These are phyloP conservation scores for Candida nanaspora DNA, from an alignment of 805 yeast genomes.

Conservation along the genomic window DNA sequence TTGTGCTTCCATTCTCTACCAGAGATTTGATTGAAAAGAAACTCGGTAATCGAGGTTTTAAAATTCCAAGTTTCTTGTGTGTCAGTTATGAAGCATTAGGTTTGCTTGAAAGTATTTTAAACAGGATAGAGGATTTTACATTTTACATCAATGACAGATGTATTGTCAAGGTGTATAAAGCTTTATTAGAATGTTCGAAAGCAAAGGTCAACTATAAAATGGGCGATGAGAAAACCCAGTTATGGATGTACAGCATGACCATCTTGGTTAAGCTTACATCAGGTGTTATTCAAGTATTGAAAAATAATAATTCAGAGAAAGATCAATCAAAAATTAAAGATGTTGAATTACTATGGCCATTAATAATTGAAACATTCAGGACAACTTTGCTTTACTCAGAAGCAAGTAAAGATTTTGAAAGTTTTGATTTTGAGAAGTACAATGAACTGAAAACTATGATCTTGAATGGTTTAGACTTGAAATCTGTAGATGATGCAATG, in stretches of 20 bases:
- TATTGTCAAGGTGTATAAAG: constrained; percentile 36
- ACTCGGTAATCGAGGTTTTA: constrained; percentile 29
- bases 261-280: constrained; percentile 30
- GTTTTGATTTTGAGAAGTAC: constrained; percentile 39
- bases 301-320: constrained; percentile 1
- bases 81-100: constrained; percentile 42
- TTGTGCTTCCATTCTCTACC: constrained; percentile 55
- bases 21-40: constrained; percentile 51
- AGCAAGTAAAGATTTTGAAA: constrained; percentile 22
- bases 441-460: constrained; percentile 31
- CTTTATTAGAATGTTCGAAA: constrained; percentile 46
- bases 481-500: constrained; percentile 16
- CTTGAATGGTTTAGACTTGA: constrained; percentile 30
- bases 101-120: constrained; percentile 32
- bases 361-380: constrained; percentile 33
- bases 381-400: constrained; percentile 31
- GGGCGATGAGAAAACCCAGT: constrained; percentile 19
- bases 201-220: constrained; percentile 32
- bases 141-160: constrained; percentile 37
- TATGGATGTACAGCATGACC: constrained; percentile 50
- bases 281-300: constrained; percentile 21
- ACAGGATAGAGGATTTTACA: constrained; percentile 20
- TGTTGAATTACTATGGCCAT: too few relatives aligned
- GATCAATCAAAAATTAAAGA: too few relatives aligned
- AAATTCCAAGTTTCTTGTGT: constrained; percentile 60